phyloP scores from a whole-genome alignment of 2,329 filamentous ascomycete species.

The Trematosphaeria pertusa region DNA sequence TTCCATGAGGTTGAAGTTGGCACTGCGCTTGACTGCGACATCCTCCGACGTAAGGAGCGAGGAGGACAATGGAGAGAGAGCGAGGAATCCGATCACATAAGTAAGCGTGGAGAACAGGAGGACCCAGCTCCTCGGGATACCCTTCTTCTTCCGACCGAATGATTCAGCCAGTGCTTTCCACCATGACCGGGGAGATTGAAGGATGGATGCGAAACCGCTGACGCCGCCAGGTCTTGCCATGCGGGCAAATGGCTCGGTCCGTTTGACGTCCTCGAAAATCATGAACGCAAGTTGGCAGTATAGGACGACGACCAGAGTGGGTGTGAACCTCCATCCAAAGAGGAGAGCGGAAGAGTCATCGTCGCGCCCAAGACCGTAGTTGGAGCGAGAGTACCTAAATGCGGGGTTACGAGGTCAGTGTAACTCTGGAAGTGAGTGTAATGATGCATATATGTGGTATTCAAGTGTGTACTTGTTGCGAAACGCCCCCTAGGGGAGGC shows the following conservation, averaged over 20 bases:
- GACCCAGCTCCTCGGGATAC: slow-evolving; percentile 14
- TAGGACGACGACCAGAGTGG: slow-evolving; percentile 9
- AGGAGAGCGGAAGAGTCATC: too few relatives aligned
- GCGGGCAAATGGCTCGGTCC: slow-evolving; percentile 9
- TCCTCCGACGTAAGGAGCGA: slow-evolving; percentile 18
- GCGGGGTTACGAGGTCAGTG: too few relatives aligned
- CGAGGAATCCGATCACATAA: slow-evolving; percentile 18
- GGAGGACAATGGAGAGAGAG: slow-evolving; percentile 27
- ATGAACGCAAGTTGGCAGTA: slow-evolving; percentile 5
- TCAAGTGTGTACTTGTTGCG: too few relatives aligned
- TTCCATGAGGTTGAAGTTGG: slow-evolving; percentile 3
- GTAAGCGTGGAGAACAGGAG: slow-evolving; percentile 14
- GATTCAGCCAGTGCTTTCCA: slow-evolving; percentile 28
- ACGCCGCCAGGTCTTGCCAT: slow-evolving; percentile 4
- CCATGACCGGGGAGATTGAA: slow-evolving; percentile 27
- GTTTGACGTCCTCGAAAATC: slow-evolving; percentile 3
- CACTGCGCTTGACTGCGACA: slow-evolving; percentile 7
- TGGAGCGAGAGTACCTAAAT: too few relatives aligned
- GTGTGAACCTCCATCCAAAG: slow-evolving; percentile 9
- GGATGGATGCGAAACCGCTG: slow-evolving; percentile 11
- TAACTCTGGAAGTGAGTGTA: too few relatives aligned
- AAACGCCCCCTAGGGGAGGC: too few relatives aligned
- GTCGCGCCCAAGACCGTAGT: too few relatives aligned
- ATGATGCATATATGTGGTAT: too few relatives aligned
- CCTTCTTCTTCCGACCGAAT: slow-evolving; percentile 20